phyloP scores from a whole-genome alignment of 306 rosid genomes.

The Arachis hypogaea region DNA sequence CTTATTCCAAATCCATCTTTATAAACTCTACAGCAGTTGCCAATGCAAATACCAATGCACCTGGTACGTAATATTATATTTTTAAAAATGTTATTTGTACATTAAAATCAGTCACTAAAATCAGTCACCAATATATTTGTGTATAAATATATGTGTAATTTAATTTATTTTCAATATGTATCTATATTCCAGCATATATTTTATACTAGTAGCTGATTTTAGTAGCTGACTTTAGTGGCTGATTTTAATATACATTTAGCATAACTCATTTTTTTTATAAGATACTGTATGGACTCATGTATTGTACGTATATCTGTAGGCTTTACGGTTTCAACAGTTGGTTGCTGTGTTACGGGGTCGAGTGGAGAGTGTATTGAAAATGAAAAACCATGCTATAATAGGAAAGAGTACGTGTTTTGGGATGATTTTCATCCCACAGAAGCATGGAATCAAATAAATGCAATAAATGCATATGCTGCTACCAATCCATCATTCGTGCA shows the following conservation, averaged over 20 bases:
- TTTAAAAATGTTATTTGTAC: too few relatives aligned
- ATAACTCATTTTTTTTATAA: too few relatives aligned
- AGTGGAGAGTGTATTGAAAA: slow-evolving; percentile 44
- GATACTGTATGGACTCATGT: too few relatives aligned
- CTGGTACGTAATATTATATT: slow-evolving; percentile 15
- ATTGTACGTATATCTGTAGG: slow-evolving; percentile 9
- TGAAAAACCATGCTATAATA: slow-evolving; percentile 44
- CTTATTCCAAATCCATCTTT: slow-evolving; percentile 47
- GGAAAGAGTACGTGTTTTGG: slow-evolving; percentile 56
- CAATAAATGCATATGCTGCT: slow-evolving; percentile 28
- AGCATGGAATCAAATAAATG: slow-evolving; percentile 35
- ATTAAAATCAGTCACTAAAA: too few relatives aligned
- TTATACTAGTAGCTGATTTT: too few relatives aligned
- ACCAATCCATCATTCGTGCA: slow-evolving; percentile 11
- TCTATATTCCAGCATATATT: too few relatives aligned
- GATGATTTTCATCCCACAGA: slow-evolving; percentile 55
- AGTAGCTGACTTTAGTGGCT: too few relatives aligned
- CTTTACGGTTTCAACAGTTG: slow-evolving; percentile 23
- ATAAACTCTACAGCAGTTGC: slow-evolving; percentile 20
- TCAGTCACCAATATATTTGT: too few relatives aligned
- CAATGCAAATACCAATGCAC: too few relatives aligned
- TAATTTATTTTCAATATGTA: too few relatives aligned
- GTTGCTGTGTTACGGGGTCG: slow-evolving; percentile 41
- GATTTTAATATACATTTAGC: too few relatives aligned
- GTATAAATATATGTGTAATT: too few relatives aligned